Percentiles rank a stretch among this genome's conserved stretches.
These are phyloP conservation scores for Acer negundo DNA, from an alignment of 345 rosid genomes.

Conservation along the genomic window DNA sequence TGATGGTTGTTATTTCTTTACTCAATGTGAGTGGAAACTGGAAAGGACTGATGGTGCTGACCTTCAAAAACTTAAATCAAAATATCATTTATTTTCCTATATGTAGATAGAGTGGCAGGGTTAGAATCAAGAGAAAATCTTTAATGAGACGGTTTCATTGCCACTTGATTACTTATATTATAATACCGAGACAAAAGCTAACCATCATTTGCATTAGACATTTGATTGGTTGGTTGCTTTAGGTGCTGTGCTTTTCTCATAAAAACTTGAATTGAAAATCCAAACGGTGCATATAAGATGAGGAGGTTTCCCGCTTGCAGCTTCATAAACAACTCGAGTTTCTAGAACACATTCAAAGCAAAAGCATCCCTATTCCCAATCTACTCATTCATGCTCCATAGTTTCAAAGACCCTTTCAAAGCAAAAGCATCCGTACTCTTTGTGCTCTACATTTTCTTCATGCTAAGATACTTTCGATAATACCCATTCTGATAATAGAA, in stretches of 20 bases:
- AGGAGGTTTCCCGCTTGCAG: conserved; percentile 40
- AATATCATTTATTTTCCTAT: not conserved
- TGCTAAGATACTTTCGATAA: conserved; percentile 1
- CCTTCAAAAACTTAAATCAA: no score
- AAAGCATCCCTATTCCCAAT: no score
- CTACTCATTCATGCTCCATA: no score
- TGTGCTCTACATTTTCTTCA: no score
- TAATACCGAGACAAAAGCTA: conserved; percentile 26
- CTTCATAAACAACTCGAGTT: conserved; percentile 28
- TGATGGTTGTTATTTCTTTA: no score
- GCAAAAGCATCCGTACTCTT: conserved; percentile 27
- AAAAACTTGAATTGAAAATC: conserved; percentile 37
- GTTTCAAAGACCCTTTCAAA: conserved; percentile 22
- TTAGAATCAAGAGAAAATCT: no score
- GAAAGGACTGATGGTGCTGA: no score
- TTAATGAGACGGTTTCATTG: no score
- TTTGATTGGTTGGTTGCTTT: conserved; percentile 31
- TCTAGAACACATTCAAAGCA: no score
- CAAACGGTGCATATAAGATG: conserved; percentile 43
- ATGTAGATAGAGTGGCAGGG: no score
- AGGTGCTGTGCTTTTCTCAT: conserved; percentile 37
- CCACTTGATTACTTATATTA: not conserved
- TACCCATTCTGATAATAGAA: conserved; percentile 1
- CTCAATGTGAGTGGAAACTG: no score
- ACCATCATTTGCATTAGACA: conserved; percentile 16